Percentiles rank a stretch among this genome's conserved stretches.
Evolutionary conservation across 345 rosid species (phyloP).

Genomic region (Mallotus nudiflorus): DNA sequence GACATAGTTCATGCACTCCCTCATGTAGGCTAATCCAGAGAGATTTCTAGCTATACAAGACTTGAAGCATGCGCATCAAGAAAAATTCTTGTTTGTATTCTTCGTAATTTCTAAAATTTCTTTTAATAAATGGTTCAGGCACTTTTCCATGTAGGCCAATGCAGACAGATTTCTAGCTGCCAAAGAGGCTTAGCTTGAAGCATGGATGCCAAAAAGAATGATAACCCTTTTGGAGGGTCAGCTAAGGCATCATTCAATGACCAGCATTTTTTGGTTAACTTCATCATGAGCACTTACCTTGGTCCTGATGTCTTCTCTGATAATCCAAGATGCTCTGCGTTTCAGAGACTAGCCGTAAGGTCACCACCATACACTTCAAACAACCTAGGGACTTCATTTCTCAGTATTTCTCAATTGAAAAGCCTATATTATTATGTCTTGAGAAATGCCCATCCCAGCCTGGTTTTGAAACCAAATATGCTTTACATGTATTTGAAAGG

Average conservation of each 20-base stretch:
- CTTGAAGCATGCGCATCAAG: too few relatives aligned
- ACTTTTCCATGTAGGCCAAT: conserved; percentile 6
- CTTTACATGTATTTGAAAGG: conserved; percentile 50
- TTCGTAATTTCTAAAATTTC: too few relatives aligned
- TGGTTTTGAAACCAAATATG: conserved; percentile 40
- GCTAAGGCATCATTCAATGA: conserved; percentile 27
- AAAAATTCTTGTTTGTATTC: too few relatives aligned
- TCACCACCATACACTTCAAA: conserved; percentile 53
- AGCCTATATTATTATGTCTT: conserved; percentile 51
- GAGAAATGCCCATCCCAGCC: conserved; percentile 41
- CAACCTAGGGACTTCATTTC: conserved; percentile 50
- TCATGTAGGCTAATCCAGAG: too few relatives aligned
- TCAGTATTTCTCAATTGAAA: conserved; percentile 46
- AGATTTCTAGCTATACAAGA: too few relatives aligned
- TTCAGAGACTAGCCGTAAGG: conserved; percentile 44
- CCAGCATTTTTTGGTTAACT: conserved; percentile 53
- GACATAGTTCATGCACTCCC: not conserved
- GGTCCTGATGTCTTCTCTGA: conserved; percentile 72
- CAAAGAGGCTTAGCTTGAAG: conserved; percentile 9
- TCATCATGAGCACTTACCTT: conserved; percentile 55
- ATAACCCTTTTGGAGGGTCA: conserved; percentile 20
- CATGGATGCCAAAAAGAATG: conserved; percentile 21
- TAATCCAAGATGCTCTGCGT: conserved; percentile 56
- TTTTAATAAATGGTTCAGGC: too few relatives aligned
- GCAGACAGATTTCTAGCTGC: not conserved